These are phyloP conservation scores for Trametes hirsuta DNA, from an alignment of 1,284 basidiomycete genomes.

Conservation along the genomic window DNA sequence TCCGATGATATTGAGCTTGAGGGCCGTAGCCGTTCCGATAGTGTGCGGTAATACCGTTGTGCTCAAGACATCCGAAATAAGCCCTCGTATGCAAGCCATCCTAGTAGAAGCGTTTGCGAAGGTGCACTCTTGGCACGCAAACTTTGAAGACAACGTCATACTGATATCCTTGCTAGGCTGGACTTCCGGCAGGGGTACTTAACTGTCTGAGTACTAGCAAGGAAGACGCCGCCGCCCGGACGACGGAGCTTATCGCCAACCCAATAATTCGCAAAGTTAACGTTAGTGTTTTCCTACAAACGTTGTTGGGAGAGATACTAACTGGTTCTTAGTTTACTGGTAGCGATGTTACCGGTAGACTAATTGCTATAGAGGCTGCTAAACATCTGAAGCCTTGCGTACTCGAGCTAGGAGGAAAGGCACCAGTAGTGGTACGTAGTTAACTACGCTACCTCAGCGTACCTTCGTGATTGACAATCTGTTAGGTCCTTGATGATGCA, in stretches of 20 bases:
- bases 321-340: slow-evolving; percentile 19
- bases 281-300: slow-evolving; percentile 12
- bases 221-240: slow-evolving; percentile 22
- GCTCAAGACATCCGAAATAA: slow-evolving; percentile 59
- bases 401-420: slow-evolving; percentile 45
- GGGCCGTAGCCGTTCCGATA: slow-evolving; percentile 56
- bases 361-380: slow-evolving; percentile 21
- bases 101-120: slow-evolving; percentile 53
- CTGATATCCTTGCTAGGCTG: slow-evolving; percentile 18
- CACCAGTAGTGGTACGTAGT: slow-evolving; percentile 60
- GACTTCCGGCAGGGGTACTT: slow-evolving; percentile 29
- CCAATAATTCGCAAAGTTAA: slow-evolving; percentile 29
- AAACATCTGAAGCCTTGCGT: slow-evolving; percentile 24
- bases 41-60: slow-evolving; percentile 68
- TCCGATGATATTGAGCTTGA: slow-evolving; percentile 45
- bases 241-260: slow-evolving; percentile 28
- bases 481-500: slow-evolving; percentile 61
- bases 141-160: too few species aligned
- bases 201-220: slow-evolving; percentile 26
- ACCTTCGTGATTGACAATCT: neutral
- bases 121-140: slow-evolving; percentile 15
- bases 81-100: slow-evolving; percentile 52
- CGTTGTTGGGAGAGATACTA: neutral
- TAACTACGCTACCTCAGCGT: neutral
- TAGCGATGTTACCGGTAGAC: slow-evolving; percentile 16